These are phyloP conservation scores for Nakazawaea holstii DNA, from an alignment of 805 yeast genomes.

Conservation along the genomic window DNA sequence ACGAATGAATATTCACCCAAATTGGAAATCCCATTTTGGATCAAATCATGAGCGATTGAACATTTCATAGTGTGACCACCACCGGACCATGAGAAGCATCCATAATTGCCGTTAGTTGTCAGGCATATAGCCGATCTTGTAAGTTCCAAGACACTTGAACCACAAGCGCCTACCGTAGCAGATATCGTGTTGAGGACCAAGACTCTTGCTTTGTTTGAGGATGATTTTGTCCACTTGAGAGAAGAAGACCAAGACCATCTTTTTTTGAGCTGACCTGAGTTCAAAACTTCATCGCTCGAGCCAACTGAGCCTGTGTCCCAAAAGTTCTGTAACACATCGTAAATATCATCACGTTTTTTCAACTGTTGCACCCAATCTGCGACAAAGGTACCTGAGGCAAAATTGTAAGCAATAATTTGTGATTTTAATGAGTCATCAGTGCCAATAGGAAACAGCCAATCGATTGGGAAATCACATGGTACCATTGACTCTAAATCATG, in stretches of 20 bases:
- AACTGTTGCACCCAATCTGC: neutral
- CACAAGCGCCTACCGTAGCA: neutral
- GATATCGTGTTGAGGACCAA: neutral
- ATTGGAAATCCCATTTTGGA: neutral
- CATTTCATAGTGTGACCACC: neutral
- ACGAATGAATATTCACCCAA: neutral
- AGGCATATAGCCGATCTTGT: neutral
- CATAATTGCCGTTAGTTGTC: neutral
- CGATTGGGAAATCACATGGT: neutral
- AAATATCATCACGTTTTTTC: neutral
- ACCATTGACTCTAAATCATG: neutral
- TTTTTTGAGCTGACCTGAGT: neutral
- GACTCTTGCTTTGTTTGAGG: neutral
- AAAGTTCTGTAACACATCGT: neutral
- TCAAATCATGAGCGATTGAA: neutral
- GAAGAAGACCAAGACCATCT: neutral
- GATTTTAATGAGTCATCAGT: neutral
- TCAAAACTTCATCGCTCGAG: neutral
- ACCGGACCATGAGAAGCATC: neutral
- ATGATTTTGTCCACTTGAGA: neutral
- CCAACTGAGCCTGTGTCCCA: neutral
- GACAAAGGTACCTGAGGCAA: neutral
- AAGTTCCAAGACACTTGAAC: neutral
- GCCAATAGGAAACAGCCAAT: neutral
- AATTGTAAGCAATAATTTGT: neutral